Base-by-base conservation (phyloP, 2,329 filamentous ascomycete genomes). In the Didymellaceae sp. region DNA sequence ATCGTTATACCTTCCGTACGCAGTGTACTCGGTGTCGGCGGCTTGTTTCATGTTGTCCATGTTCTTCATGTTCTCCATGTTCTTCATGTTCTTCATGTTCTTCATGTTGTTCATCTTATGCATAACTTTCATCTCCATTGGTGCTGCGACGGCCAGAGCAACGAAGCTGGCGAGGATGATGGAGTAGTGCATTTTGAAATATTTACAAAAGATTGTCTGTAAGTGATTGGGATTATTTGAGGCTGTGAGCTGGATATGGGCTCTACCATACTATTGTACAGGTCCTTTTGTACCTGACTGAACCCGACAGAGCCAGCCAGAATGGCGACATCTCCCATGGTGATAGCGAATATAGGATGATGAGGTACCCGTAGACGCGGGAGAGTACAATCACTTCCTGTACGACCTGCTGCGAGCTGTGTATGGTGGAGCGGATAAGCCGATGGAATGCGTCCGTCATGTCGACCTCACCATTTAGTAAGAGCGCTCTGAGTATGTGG, bases 151-250 rank as follows among this genome's bases (percentile, higher is more conserved):
- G 10, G 50, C 45, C 9, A 57, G 26, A 14, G 51, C 37, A 4
- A 38, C 46, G 5, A 66, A 38, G 17, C 50, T 24, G 33, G 47
- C 51, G 37, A 61, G 30, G 25, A 55, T 26, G 37, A 62, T 32
- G 6, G 39, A 34, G 49, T 53, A 41, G 39, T 48, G 55, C 62
- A 67, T 65, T 2, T 20, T 50, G 51, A 25, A 39, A 13, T 13
- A n/a, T 13, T 22, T 2, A n/a, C 8, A 3, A 31, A 20, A 6
- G 18, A 16, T 17, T 11, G 8, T 13, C 6, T 9, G 21, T 9
- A 17, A 14, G 16, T 21, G 6, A n/a, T 14, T 24, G 6, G 18
- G 33, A 2, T 21, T 13, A 21, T 17, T 11, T 2, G 26, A 13
- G 26, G n/a, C n/a, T 16, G n/a, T 6, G 17, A 32, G 30, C 13